Base-by-base conservation (phyloP, 495 filamentous ascomycete genomes). In the Xylaria longipes region DNA sequence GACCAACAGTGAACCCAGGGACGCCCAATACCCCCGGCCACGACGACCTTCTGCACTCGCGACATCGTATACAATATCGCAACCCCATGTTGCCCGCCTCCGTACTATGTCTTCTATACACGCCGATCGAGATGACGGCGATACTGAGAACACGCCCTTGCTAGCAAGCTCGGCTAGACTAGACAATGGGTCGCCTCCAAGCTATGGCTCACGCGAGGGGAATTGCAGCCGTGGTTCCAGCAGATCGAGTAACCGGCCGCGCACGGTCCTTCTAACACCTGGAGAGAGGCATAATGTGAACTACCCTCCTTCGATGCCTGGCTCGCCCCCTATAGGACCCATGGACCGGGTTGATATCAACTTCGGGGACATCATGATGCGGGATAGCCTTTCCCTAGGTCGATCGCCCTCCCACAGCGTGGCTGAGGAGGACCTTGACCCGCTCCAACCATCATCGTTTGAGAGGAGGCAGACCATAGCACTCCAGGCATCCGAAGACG, bases 251-350 rank as follows among this genome's bases (percentile, higher is more conserved):
- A 82, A 71, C 69, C 82, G 62, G 72, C 78, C 64, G 56, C 80
- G 76, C 17, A 52, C 69, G 68, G 75, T 50, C 65, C 76, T 76
- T 74, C 82, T 72, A 80, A 82, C 48, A 82, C 71, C 77, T 27
- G 71, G 78, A 39, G 82, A 83, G 35, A 73, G 86, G 41, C 94
- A 94, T 79, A 91, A 97, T 87, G 88, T 98, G 70, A 99, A 99
- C 76, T 97, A 97, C 75, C 96, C 96, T n/a, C 96, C 96, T 1
- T 98, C 96, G 0, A 89, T 97, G 25, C 96, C 96, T 0, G 89
- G 88, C 6, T 91, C 92, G 25, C 96, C 96, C 82, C 83, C 61
- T 37, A 89, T 70, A 86, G 88, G 67, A 76, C 83, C 60, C 77
- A 87, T 62, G 27, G 84, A 83, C 41, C 81, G 70, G 43, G 75